These are phyloP conservation scores for Plasmopara viticola DNA, from an alignment of 352 stramenopile species.

Conservation along the genomic window DNA sequence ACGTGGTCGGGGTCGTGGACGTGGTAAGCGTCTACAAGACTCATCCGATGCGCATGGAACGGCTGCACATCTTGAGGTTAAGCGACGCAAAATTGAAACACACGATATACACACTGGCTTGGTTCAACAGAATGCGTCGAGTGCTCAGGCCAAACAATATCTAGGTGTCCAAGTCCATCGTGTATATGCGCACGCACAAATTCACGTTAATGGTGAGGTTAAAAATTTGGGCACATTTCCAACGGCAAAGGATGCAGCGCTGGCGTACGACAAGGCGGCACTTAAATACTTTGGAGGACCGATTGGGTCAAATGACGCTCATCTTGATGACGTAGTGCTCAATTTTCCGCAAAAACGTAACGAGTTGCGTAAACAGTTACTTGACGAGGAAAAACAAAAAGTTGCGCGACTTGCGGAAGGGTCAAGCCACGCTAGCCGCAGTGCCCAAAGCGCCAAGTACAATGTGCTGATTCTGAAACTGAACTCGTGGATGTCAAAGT, in stretches of 20 bases:
- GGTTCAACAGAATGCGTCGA: slow-evolving; percentile 22
- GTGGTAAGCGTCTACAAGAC: slow-evolving; percentile 50
- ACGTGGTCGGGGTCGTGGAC: slow-evolving; percentile 45
- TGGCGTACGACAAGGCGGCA: slow-evolving; percentile 78
- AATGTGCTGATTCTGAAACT: slow-evolving; percentile 74
- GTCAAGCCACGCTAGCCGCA: slow-evolving; percentile 42
- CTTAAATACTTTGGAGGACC: slow-evolving; percentile 65
- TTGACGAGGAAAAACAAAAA: slow-evolving; percentile 59
- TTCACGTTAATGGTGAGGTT: slow-evolving; percentile 71
- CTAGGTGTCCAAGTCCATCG: slow-evolving; percentile 62
- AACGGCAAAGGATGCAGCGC: slow-evolving; percentile 56
- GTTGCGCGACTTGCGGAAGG: slow-evolving; percentile 17
- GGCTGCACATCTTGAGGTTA: slow-evolving; percentile 15
- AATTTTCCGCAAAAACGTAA: slow-evolving; percentile 71
- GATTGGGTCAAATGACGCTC: slow-evolving; percentile 31
- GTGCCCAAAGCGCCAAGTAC: slow-evolving; percentile 63
- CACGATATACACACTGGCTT: slow-evolving; percentile 2
- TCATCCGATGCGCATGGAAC: slow-evolving; percentile 16
- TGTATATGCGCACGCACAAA: slow-evolving; percentile 73
- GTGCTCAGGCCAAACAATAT: slow-evolving; percentile 46
- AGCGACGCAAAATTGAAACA: slow-evolving; percentile 31
- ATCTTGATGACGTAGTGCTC: slow-evolving; percentile 43
- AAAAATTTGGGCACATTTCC: slow-evolving; percentile 71
- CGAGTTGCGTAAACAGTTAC: slow-evolving; percentile 51
- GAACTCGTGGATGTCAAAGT: slow-evolving; percentile 59